phyloP scores from a whole-genome alignment of 1,284 basidiomycete genomes.

The Cryptococcus jaspeensis region DNA sequence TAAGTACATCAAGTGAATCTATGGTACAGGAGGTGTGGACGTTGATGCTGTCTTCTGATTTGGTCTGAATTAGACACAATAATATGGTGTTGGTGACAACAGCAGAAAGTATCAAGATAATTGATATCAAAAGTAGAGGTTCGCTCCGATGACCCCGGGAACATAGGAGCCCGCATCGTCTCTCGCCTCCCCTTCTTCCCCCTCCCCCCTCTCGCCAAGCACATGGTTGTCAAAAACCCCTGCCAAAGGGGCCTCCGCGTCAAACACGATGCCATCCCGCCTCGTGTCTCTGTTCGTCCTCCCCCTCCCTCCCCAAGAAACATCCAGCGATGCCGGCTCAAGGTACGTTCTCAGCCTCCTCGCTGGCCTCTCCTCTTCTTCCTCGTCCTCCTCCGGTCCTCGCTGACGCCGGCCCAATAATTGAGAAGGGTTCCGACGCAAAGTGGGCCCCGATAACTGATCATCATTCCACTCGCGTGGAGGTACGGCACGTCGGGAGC shows the following conservation, averaged over 20 bases:
- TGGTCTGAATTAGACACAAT: no score
- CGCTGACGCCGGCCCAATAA: background rate
- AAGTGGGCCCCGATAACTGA: background rate
- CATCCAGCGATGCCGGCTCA: no score
- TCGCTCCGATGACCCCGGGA: background rate
- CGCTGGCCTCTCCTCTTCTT: background rate
- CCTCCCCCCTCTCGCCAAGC: background rate
- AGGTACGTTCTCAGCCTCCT: background rate
- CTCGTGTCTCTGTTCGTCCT: slow-evolving; percentile 14
- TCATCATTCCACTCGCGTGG: background rate
- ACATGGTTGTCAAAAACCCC: no score
- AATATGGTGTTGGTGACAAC: background rate
- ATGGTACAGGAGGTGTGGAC: no score
- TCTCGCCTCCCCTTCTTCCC: background rate
- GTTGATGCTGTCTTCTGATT: no score
- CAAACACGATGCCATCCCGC: slow-evolving; percentile 22
- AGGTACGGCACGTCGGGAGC: no score
- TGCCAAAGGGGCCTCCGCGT: background rate
- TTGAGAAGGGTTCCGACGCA: background rate
- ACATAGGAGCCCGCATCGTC: background rate
- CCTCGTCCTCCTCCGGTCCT: background rate
- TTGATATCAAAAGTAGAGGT: background rate
- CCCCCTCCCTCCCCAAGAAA: no score
- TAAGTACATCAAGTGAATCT: no score
- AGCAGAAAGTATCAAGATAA: background rate